A percentile compares a stretch with the other conserved stretches of the same genome.
These are phyloP conservation scores for Cyclocybe aegerita DNA, from an alignment of 768 basidiomycete species.

Conservation along the genomic window DNA sequence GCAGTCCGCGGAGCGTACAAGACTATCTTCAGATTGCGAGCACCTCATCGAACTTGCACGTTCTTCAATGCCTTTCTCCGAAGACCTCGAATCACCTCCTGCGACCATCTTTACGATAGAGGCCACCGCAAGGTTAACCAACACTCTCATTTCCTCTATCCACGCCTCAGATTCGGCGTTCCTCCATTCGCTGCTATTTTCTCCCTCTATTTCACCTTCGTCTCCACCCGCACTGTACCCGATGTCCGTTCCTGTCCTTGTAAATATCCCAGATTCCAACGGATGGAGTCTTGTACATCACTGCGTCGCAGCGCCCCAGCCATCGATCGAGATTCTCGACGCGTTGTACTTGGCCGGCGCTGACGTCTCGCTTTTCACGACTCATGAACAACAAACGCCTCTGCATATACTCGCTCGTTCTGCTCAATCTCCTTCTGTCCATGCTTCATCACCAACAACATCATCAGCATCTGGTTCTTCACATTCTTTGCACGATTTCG, in stretches of 20 bases:
- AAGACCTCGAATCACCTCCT: constrained; percentile 40
- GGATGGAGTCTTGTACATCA: constrained; percentile 79
- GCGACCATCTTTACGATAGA: constrained; percentile 40
- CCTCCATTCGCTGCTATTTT: constrained; percentile 56
- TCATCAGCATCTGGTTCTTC: constrained; percentile 23
- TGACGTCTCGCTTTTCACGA: constrained; percentile 69
- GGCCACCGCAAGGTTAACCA: constrained; percentile 41
- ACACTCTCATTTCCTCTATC: constrained; percentile 56
- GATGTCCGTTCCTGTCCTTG: constrained; percentile 51
- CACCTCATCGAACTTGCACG: constrained; percentile 36
- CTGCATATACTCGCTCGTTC: constrained; percentile 64
- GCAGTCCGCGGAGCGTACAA: constrained; percentile 39
- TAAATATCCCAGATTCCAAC: constrained; percentile 65
- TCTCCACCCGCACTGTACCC: constrained; percentile 42
- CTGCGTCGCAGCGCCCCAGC: constrained; percentile 54
- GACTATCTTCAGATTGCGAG: constrained; percentile 33
- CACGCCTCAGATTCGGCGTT: constrained; percentile 46
- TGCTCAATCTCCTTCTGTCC: constrained; percentile 29
- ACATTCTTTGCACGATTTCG: constrained; percentile 52
- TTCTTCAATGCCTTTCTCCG: constrained; percentile 35
- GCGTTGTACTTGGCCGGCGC: constrained; percentile 75
- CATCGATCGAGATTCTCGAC: constrained; percentile 64
- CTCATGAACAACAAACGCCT: constrained; percentile 60
- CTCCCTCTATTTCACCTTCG: constrained; percentile 37
- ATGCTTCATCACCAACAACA: constrained; percentile 1